These are phyloP conservation scores for Lasiodiplodia hormozganensis DNA, from an alignment of 2,329 filamentous ascomycete genomes.

Conservation along the genomic window DNA sequence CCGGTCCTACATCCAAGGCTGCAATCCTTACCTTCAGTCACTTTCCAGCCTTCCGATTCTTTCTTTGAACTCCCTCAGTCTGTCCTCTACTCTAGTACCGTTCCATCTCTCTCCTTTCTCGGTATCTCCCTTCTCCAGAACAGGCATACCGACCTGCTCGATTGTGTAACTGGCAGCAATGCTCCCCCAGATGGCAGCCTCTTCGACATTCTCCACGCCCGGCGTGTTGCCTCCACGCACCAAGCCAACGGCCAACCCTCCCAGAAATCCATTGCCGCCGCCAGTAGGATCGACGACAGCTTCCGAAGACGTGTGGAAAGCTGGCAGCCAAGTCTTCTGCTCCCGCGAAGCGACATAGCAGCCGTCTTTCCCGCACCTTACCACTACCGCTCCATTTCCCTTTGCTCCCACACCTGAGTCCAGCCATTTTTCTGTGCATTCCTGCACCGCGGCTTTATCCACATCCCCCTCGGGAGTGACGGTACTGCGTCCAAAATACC, in stretches of 20 bases:
- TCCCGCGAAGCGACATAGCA: constrained; percentile 61
- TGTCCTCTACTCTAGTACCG: constrained; percentile 49
- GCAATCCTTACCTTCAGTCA: constrained; percentile 41
- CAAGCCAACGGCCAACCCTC: constrained; percentile 64
- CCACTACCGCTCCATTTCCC: constrained; percentile 64
- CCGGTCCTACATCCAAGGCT: constrained; percentile 40
- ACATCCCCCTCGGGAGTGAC: constrained; percentile 38
- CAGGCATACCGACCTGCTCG: constrained; percentile 88
- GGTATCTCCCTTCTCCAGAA: constrained; percentile 47
- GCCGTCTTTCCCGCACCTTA: constrained; percentile 74
- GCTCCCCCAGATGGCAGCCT: constrained; percentile 78
- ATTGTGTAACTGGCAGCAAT: constrained; percentile 92
- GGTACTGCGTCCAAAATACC: constrained; percentile 71
- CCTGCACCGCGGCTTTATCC: constrained; percentile 48
- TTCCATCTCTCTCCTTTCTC: constrained; percentile 56
- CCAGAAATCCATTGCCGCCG: constrained; percentile 89
- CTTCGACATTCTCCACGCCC: constrained; percentile 58
- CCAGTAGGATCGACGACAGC: constrained; percentile 91
- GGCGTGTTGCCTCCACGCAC: constrained; percentile 58
- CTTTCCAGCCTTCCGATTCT: constrained; percentile 38
- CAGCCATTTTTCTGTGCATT: constrained; percentile 48
- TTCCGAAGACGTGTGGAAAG: constrained; percentile 66
- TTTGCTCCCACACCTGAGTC: constrained; percentile 44
- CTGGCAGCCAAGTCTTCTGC: constrained; percentile 72
- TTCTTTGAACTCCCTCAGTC: constrained; percentile 51